Base-by-base conservation (phyloP, 106 monocot species). In the Apostasia shenzhenica region DNA sequence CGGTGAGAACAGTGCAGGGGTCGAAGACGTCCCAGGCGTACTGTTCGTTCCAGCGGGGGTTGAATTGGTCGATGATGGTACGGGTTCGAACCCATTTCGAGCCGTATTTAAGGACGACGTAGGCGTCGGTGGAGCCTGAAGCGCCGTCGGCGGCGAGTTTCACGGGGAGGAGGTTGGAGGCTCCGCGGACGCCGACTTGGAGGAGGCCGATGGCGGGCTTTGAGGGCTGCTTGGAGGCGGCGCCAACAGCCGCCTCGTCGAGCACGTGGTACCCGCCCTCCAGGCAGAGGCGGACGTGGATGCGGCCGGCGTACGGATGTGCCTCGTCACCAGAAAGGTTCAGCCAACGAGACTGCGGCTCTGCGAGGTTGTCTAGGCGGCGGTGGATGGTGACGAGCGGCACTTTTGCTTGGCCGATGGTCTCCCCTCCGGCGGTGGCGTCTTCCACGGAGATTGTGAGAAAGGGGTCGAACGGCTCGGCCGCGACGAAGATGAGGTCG, bases 1-100 rank as follows among this genome's bases (percentile, higher is more conserved):
- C 76, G 66, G 91, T 85, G 71, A 94, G 85, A 55, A 91, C 94
- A 57, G 94, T 94, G 77, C 94, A 94, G 2, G 94, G 94, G 70
- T 94, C 94, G 76, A 82, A 94, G 51, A 94, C 94, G 59, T 94
- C 94, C 94, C 94, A 94, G 1, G 84, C 80, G 77, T 94, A 94
- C 85, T 94, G 94, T 81, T 94, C 94, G 79, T 91, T 85, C 94
- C 94, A 94, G 12, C 85, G 67, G 1, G 94, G 91, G 41, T 94
- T 91, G 75, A 87, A 94, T 68, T 88, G 79, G 78, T 91, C 91
- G 55, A 88, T 13, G 60, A 95, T 79, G 59, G 94, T 95, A 1
- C 94, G 81, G 0, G 94, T 95, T 12, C 94, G 85, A 7, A 85
- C 91, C 94, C 94, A 95, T 39, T 91, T 95, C 43, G 88, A 85